Evolutionary conservation across 2,329 filamentous ascomycete species (phyloP).

Genomic region (Delphinella strobiligena): DNA sequence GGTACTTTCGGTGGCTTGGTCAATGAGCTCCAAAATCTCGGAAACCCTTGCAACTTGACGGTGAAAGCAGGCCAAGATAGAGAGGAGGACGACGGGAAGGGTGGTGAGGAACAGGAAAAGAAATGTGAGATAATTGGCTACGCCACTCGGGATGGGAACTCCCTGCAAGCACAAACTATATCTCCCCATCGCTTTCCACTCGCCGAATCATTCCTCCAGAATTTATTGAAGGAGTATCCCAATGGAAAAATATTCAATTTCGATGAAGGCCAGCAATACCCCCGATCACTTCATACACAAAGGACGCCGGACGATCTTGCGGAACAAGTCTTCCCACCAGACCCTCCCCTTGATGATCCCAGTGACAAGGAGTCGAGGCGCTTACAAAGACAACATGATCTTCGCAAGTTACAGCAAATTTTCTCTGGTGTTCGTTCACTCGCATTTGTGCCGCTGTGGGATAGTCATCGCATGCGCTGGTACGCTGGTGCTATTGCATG

Average conservation of each 20-base stretch:
- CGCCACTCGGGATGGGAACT: too few species aligned
- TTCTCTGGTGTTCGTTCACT: conserved; percentile 35
- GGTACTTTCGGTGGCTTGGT: conserved; percentile 16
- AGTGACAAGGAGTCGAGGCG: conserved; percentile 1
- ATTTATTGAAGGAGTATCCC: conserved; percentile 13
- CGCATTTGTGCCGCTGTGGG: conserved; percentile 41
- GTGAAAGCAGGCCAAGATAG: too few species aligned
- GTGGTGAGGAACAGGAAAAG: too few species aligned
- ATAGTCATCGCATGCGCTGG: conserved; percentile 27
- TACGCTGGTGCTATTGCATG: conserved; percentile 34
- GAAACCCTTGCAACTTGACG: too few species aligned
- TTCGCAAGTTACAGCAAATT: conserved; percentile 1
- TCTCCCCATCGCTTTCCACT: too few species aligned
- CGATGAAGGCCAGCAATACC: background rate
- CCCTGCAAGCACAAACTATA: too few species aligned
- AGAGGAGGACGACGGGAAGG: too few species aligned
- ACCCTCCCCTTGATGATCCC: background rate
- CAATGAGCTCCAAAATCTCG: too few species aligned
- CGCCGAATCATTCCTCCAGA: conserved; percentile 13
- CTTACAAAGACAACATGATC: conserved; percentile 1
- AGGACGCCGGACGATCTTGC: background rate
- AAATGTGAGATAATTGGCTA: too few species aligned
- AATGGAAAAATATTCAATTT: conserved; percentile 18
- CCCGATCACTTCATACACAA: background rate
- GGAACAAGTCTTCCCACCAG: background rate